Evolutionary conservation across 2,329 filamentous ascomycete species (phyloP), one percentile per base, ranked within the genome.

Genomic region (Cadophora luteo-olivacea): DNA sequence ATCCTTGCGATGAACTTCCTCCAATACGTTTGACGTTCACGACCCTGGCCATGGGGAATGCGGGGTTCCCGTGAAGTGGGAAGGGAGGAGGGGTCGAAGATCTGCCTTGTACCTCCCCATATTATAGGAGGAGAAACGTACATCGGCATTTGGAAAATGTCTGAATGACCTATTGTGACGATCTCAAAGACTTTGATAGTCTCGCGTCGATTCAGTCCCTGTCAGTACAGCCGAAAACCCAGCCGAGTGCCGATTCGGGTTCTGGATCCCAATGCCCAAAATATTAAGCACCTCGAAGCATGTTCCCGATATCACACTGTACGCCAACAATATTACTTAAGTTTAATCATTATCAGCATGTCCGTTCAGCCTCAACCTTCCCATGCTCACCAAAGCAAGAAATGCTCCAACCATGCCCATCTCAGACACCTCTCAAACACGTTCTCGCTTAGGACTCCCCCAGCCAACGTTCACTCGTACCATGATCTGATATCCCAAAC

Each of bases 351-450:
- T n/a, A n/a, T n/a, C n/a, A n/a, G n/a, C n/a, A n/a, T 16, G 41
- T 45, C 6, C 41, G 41, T 45, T 45, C 14, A 45, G 41, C 41
- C 12, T 52, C 49, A 52, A 52, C 2, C 25, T n/a, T 12, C 14
- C 49, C n/a, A 52, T 12, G 5, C 24, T 4, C 36, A 38, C 8
- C 36, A 38, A 3, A 38, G 36, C 36, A 38, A 38, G 8, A 24
- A 4, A 22, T 36, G 19, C 6, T 58, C 8, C 29, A 2, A 36
- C 54, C n/a, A 4, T 38, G 16, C 32, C 25, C 54, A 58, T 24
- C 54, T 58, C 54, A 58, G 16, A 58, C 32, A 38, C 54, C 12
- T 19, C 29, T 58, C 29, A 38, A 58, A 58, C 54, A 9, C 32
- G 19, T 22, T 22, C 33, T 58, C 54, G 29, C 54, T 58, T n/a